Conservation (phyloP, 202 grass and related monocot species). For the Dendrocalamus latiflorus region DNA sequence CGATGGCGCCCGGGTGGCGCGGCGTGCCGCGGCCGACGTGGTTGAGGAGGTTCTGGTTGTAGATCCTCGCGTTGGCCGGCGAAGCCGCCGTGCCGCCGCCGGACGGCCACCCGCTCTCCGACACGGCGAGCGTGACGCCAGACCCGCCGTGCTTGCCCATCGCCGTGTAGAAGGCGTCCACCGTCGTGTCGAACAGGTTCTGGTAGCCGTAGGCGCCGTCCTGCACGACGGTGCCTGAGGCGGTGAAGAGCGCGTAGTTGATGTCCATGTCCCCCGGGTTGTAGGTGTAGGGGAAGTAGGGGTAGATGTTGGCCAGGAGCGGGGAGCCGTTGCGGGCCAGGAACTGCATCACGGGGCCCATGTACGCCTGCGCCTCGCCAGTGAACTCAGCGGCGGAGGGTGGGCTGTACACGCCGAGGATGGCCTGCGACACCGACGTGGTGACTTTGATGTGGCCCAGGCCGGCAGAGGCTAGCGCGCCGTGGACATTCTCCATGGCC, state of each 20-base stretch:
- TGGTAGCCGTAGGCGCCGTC: slow-evolving; percentile 62
- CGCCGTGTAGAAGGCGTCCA: slow-evolving; percentile 59
- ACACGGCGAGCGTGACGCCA: slow-evolving; percentile 40
- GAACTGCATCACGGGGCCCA: slow-evolving; percentile 42
- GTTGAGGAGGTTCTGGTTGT: slow-evolving; percentile 65
- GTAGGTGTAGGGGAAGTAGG: slow-evolving; percentile 48
- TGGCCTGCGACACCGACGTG: slow-evolving; percentile 50
- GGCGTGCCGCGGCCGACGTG: slow-evolving; percentile 51
- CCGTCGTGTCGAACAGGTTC: slow-evolving; percentile 70
- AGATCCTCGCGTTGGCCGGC: slow-evolving; percentile 33
- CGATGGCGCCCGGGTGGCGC: slow-evolving; percentile 34
- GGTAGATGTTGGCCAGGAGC: slow-evolving; percentile 71
- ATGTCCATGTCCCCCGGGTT: slow-evolving; percentile 37
- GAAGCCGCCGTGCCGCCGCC: slow-evolving; percentile 36
- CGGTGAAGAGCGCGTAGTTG: slow-evolving; percentile 61
- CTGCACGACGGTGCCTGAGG: slow-evolving; percentile 43
- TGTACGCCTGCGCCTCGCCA: slow-evolving; percentile 32
- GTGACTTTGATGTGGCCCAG: slow-evolving; percentile 72
- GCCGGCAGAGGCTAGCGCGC: slow-evolving; percentile 37
- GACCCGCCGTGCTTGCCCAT: slow-evolving; percentile 43
- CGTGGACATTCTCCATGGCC: slow-evolving; percentile 67
- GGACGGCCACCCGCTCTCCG: slow-evolving; percentile 70
- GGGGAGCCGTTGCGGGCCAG: slow-evolving; percentile 32
- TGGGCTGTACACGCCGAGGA: slow-evolving; percentile 52
- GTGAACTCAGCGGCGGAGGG: slow-evolving; percentile 54